These are phyloP conservation scores for Priceomyces haplophilus DNA, from an alignment of 805 yeast species.

Conservation along the genomic window DNA sequence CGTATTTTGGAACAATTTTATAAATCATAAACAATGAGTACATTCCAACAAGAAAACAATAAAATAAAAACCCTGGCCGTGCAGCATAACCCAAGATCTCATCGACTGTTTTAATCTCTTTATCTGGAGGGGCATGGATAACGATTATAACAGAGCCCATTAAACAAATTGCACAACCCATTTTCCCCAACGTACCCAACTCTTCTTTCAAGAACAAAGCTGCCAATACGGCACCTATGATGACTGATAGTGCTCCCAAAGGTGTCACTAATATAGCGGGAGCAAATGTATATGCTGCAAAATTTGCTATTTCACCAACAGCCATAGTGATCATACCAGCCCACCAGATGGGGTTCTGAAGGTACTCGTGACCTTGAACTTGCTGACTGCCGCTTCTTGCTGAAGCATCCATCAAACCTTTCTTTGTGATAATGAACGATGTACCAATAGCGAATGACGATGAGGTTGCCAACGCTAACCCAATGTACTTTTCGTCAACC, in stretches of 20 bases:
- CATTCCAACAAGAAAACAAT: slow-evolving; percentile 57
- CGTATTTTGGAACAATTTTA: slow-evolving; percentile 77
- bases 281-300: slow-evolving; percentile 93
- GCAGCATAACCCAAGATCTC: slow-evolving; percentile 80
- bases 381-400: slow-evolving; percentile 50
- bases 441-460: slow-evolving; percentile 89
- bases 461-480: slow-evolving; percentile 81
- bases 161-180: slow-evolving; percentile 90
- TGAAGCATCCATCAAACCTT: slow-evolving; percentile 74
- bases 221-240: slow-evolving; percentile 89
- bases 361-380: slow-evolving; percentile 74
- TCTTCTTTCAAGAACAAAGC: slow-evolving; percentile 82
- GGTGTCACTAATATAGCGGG: slow-evolving; percentile 93
- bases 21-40: slow-evolving; percentile 79
- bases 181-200: slow-evolving; percentile 79
- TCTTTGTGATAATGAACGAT: slow-evolving; percentile 84
- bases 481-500: slow-evolving; percentile 84
- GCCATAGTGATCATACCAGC: slow-evolving; percentile 91
- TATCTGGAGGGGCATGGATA: slow-evolving; percentile 92
- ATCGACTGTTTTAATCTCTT: slow-evolving; percentile 82
- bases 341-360: slow-evolving; percentile 90
- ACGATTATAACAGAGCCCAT: slow-evolving; percentile 86
- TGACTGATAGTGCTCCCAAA: slow-evolving; percentile 83
- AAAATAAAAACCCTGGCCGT: slow-evolving; percentile 71
- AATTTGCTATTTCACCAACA: slow-evolving; percentile 85